A percentile compares a stretch with the other conserved stretches of the same genome.
Evolutionary conservation across 139 green algal species (phyloP).

Genomic region (Yamagishiella unicocca): DNA sequence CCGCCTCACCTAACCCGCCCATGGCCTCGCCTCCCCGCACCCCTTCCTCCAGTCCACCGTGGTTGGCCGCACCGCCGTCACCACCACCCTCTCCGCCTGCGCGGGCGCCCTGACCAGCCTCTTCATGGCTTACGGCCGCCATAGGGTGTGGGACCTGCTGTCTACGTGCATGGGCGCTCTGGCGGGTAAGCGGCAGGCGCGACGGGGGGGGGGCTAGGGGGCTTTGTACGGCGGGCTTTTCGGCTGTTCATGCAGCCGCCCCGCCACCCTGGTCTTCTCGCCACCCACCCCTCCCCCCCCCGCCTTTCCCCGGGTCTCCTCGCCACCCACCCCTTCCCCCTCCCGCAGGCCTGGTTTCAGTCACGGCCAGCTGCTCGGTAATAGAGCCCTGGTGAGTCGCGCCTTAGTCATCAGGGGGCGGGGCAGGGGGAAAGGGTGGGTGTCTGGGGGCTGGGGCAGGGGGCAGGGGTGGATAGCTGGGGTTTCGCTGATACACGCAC

Average conservation of each 20-base stretch:
- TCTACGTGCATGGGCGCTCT: conserved; percentile 48
- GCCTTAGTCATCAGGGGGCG: no score
- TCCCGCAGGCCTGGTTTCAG: conserved; percentile 66
- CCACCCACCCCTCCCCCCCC: no score
- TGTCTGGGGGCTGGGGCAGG: no score
- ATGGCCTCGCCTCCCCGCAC: background rate
- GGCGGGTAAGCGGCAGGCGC: conserved; percentile 3
- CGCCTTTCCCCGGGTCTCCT: no score
- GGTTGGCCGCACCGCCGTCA: conserved; percentile 60
- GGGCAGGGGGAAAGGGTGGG: background rate
- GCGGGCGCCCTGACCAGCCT: conserved; percentile 40
- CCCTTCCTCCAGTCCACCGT: background rate
- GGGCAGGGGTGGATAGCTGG: no score
- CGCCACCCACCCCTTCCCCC: no score
- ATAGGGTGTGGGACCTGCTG: conserved; percentile 58
- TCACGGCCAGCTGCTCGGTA: conserved; percentile 67
- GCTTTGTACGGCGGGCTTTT: no score
- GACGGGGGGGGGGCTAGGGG: no score
- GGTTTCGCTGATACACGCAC: no score
- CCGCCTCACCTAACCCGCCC: no score
- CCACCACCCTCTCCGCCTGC: conserved; percentile 76
- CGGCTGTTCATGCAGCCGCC: no score
- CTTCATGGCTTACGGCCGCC: conserved; percentile 25
- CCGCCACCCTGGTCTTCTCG: no score
- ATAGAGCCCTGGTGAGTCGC: conserved; percentile 59